Evolutionary conservation across 164 flowering plant genomes (phyloP).

Genomic region (Nymphaea colorata): DNA sequence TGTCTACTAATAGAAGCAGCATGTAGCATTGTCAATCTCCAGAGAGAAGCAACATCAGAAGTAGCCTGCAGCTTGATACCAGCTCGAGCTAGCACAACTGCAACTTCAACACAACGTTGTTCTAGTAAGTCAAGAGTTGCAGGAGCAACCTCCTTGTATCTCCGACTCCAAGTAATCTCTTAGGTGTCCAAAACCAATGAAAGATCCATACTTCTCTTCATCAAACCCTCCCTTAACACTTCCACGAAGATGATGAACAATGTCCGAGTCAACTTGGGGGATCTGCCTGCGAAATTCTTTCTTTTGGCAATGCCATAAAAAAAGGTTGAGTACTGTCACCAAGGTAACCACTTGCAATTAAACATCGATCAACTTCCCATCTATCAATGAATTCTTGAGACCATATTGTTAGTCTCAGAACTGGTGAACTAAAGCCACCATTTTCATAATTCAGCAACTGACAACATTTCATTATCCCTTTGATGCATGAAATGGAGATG

Average conservation of each 20-base stretch:
- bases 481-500: background rate
- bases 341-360: constrained; percentile 93
- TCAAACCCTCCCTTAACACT: constrained; percentile 87
- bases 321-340: constrained; percentile 79
- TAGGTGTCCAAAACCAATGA: constrained; percentile 71
- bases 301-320: constrained; percentile 93
- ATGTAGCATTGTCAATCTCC: constrained; percentile 82
- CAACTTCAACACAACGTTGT: constrained; percentile 77
- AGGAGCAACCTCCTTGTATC: constrained; percentile 92
- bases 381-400: constrained; percentile 59
- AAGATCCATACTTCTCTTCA: constrained; percentile 72
- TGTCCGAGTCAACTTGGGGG: constrained; percentile 69
- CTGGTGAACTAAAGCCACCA: background rate
- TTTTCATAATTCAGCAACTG: constrained; percentile 36
- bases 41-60: constrained; percentile 80
- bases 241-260: constrained; percentile 62
- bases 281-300: constrained; percentile 72
- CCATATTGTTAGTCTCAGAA: too few species aligned
- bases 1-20: constrained; percentile 78
- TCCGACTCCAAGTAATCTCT: constrained; percentile 77
- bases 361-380: constrained; percentile 95
- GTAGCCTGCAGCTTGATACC: constrained; percentile 73
- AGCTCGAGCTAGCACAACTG: constrained; percentile 40
- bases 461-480: background rate
- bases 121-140: constrained; percentile 93